Conservation (phyloP, 116 monocot genomes). For the Dioscorea cayenensis region DNA sequence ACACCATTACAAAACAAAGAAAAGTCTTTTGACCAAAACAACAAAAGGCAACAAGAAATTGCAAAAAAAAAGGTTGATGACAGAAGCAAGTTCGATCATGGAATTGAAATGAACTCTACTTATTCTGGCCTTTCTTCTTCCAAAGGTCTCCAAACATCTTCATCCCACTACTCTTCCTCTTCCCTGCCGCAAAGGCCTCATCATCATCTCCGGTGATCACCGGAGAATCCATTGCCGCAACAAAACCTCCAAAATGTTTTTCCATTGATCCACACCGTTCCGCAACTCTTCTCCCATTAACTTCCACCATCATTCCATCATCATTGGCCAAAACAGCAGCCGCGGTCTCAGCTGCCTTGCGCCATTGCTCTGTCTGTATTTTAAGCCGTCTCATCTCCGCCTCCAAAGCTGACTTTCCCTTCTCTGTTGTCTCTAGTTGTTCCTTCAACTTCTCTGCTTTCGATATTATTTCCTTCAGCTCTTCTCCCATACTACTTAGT, state of each 20-base stretch:
- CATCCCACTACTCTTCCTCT: constrained; percentile 36
- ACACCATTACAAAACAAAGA: too few species aligned
- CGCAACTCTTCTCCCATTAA: constrained; percentile 12
- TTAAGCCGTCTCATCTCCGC: constrained; percentile 55
- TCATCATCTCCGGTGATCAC: not conserved
- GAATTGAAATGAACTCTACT: constrained; percentile 6
- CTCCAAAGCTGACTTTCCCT: constrained; percentile 38
- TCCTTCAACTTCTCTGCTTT: constrained; percentile 20
- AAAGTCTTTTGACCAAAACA: too few species aligned
- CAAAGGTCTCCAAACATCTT: constrained; percentile 65
- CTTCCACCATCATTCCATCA: constrained; percentile 13
- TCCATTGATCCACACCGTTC: constrained; percentile 54
- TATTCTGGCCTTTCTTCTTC: constrained; percentile 62
- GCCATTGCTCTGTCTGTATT: constrained; percentile 82
- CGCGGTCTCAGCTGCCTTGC: constrained; percentile 81
- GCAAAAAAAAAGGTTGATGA: not conserved
- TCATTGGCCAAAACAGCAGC: constrained; percentile 41
- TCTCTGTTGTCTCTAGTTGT: constrained; percentile 31
- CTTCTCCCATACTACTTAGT: constrained; percentile 20
- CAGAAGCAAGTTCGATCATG: too few species aligned
- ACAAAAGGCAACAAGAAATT: too few species aligned
- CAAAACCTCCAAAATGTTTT: constrained; percentile 25
- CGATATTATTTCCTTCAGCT: constrained; percentile 20
- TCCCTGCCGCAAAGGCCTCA: constrained; percentile 8
- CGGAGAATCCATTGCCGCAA: constrained; percentile 7